Percentiles rank a stretch among this genome's conserved stretches.
These are phyloP conservation scores for Yamadazyma jaroonii DNA, from an alignment of 1,139 yeast genomes.

Conservation along the genomic window DNA sequence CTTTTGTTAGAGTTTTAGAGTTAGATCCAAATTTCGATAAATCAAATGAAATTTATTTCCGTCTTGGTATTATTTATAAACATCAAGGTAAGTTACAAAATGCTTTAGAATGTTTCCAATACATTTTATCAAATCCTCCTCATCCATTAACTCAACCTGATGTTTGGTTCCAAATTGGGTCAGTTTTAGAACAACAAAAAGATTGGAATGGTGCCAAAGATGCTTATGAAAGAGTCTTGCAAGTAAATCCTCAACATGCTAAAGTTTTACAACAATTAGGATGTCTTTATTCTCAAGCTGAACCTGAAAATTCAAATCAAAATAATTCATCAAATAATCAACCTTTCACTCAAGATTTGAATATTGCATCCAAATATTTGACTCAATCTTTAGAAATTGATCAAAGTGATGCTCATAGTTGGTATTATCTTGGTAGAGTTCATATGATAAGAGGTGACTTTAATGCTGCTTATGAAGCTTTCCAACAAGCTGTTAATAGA, in stretches of 20 bases:
- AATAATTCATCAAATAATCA: conserved; percentile 22
- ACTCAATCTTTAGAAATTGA: conserved; percentile 88
- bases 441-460: conserved; percentile 96
- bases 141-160: conserved; percentile 95
- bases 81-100: conserved; percentile 86
- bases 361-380: conserved; percentile 75
- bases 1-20: conserved; percentile 92
- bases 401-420: conserved; percentile 87
- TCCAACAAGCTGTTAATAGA: conserved; percentile 97
- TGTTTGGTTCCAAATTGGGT: conserved; percentile 98
- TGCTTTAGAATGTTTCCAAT: conserved; percentile 91
- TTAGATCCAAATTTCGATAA: conserved; percentile 95
- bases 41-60: conserved; percentile 92
- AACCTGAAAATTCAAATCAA: conserved; percentile 12
- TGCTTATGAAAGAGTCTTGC: conserved; percentile 89
- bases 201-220: conserved; percentile 91
- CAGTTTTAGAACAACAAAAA: conserved; percentile 90
- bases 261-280: conserved; percentile 95
- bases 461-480: conserved; percentile 95
- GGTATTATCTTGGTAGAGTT: conserved; percentile 96
- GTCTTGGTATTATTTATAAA: conserved; percentile 95
- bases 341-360: conserved; percentile 63
- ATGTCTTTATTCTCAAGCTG: conserved; percentile 88
- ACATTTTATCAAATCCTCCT: conserved; percentile 88
- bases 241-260: conserved; percentile 90